phyloP scores from a whole-genome alignment of 257 asterid species.

The Galeopsis tetrahit region DNA sequence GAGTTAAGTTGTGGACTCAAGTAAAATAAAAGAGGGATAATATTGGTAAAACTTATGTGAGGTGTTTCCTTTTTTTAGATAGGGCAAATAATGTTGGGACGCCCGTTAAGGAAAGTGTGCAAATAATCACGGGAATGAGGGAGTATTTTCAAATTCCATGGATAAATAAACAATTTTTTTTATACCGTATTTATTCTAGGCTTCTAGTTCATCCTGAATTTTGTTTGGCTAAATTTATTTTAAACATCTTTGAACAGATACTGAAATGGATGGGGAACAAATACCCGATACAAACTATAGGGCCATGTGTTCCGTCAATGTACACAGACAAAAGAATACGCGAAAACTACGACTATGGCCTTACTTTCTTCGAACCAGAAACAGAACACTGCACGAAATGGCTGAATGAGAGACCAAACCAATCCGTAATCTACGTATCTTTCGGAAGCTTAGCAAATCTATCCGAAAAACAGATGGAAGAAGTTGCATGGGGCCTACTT shows the following conservation, averaged over 20 bases:
- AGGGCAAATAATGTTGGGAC: no score
- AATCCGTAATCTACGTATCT: not conserved
- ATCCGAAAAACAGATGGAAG: not conserved
- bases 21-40: no score
- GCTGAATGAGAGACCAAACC: not conserved
- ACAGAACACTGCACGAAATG: not conserved
- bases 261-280: not conserved
- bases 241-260: not conserved
- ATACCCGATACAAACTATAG: not conserved
- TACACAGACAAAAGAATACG: not conserved
- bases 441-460: not conserved
- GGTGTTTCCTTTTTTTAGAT: no score
- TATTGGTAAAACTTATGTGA: no score
- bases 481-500: conserved; percentile 1
- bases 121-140: no score
- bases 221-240: no score
- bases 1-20: no score
- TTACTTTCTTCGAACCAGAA: conserved; percentile 37
- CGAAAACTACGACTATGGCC: conserved; percentile 28
- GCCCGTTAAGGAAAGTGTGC: no score
- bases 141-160: no score
- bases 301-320: not conserved
- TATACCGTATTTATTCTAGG: no score
- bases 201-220: no score
- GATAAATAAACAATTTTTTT: no score